Base-by-base conservation (phyloP, 2,329 filamentous ascomycete species). In the Trichoderma pleuroti region DNA sequence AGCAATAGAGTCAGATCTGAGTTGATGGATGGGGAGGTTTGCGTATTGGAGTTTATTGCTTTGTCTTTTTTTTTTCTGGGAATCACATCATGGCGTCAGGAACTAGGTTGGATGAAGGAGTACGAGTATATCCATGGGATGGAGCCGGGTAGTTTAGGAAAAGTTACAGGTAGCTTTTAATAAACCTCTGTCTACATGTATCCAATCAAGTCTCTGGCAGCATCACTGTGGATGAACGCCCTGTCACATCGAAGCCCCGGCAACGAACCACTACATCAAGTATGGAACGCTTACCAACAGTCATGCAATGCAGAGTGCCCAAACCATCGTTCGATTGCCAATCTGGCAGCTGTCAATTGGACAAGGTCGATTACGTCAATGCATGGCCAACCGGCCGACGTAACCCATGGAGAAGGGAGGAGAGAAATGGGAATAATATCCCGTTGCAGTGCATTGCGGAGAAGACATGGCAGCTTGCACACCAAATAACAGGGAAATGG, bases 331-430 rank as follows among this genome's bases (percentile, higher is more conserved):
- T 32, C 24, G 36, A 46, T 32, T 32, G 26, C 16, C 34, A 39
- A 21, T n/a, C 28, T 54, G 62, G 62, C 34, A 66, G 32, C 30
- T 32, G 63, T 66, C 63, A 34, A 60, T 32, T 46, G 3, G 34
- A 34, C 21, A 12, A 34, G 49, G 39, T 68, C 54, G 16, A 68
- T 60, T 68, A 60, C 65, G 65, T 68, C 65, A 68, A 49, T 14
- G 26, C 26, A 63, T 12, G 21, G 52, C 30, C 59, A 24, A 21
- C 24, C 11, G 24, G 52, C 34, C 24, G n/a, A n/a, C 12, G 36
- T 30, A 49, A 26, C 26, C 54, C 26, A 34, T 60, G 39, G 10
- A 26, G 54, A 68, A 26, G n/a, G 11, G 24, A 28, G 49, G 56
- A 18, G 16, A 57, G 36, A 39, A 56, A 24, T 57, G 34, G 49